Conservation (phyloP, 208 protist species). For the Acanthamoeba quina region DNA sequence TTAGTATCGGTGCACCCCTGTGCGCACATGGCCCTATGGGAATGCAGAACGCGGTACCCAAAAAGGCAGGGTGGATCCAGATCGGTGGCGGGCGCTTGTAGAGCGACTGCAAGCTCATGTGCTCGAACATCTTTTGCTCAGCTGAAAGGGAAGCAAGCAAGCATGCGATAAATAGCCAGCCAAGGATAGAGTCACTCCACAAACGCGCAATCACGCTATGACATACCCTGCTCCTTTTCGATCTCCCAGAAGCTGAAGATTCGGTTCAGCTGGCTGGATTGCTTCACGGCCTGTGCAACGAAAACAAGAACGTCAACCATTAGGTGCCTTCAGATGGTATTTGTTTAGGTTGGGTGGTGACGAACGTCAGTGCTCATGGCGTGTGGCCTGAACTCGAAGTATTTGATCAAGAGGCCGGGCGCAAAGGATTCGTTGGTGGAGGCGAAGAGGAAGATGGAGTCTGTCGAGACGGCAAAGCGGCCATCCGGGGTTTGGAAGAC, state of each 20-base stretch:
- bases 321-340: too few relatives aligned
- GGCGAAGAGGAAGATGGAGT: constrained; percentile 69
- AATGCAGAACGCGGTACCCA: not conserved
- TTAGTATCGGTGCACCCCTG: not conserved
- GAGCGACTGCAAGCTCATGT: constrained; percentile 73
- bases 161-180: too few relatives aligned
- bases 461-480: constrained; percentile 70
- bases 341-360: not conserved
- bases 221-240: constrained; percentile 71
- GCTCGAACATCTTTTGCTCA: constrained; percentile 69
- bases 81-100: constrained; percentile 73
- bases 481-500: constrained; percentile 74
- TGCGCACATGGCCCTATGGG: not conserved
- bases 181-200: too few relatives aligned
- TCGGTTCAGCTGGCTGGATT: constrained; percentile 67
- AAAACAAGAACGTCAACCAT: not conserved
- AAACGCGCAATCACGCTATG: not conserved
- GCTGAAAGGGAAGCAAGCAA: not conserved
- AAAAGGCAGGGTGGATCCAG: constrained; percentile 70
- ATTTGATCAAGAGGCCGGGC: constrained; percentile 63
- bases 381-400: constrained; percentile 64
- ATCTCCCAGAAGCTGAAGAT: constrained; percentile 76
- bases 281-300: constrained; percentile 43
- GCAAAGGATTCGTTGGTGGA: constrained; percentile 68
- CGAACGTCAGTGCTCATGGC: constrained; percentile 50